Conservation (phyloP, 305 asterid genomes). For the Ilex paraguariensis region DNA sequence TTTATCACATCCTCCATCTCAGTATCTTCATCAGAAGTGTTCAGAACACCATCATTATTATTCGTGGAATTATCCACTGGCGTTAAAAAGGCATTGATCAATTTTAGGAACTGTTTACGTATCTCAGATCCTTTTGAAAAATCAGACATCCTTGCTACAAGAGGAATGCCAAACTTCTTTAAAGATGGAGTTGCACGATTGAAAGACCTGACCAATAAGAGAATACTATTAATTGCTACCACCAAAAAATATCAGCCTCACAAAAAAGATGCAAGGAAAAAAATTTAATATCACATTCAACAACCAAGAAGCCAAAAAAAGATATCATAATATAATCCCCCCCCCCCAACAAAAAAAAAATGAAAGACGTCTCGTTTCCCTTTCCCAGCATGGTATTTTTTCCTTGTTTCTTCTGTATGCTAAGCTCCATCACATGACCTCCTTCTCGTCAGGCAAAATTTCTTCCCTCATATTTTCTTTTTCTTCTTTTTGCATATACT, state of each 20-base stretch:
- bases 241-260: background rate
- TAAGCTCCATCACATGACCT: too few relatives aligned
- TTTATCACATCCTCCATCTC: slow-evolving; percentile 19
- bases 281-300: too few relatives aligned
- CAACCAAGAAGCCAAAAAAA: too few relatives aligned
- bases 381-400: too few relatives aligned
- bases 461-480: too few relatives aligned
- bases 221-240: slow-evolving; percentile 7
- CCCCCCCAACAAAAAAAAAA: too few relatives aligned
- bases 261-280: too few relatives aligned
- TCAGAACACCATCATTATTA: slow-evolving; percentile 25
- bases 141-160: slow-evolving; percentile 48
- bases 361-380: too few relatives aligned
- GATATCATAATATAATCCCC: too few relatives aligned
- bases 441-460: too few relatives aligned
- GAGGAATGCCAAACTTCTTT: slow-evolving; percentile 61
- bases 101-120: slow-evolving; percentile 40
- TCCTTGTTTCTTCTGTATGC: too few relatives aligned
- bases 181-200: slow-evolving; percentile 4
- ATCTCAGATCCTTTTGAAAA: slow-evolving; percentile 53
- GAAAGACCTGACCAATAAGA: slow-evolving; percentile 30
- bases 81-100: slow-evolving; percentile 45
- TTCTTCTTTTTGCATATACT: too few relatives aligned
- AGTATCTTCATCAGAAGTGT: slow-evolving; percentile 27
- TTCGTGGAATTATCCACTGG: slow-evolving; percentile 30